Percentiles rank a stretch among this genome's conserved stretches.
Conservation (phyloP, 768 basidiomycete genomes). For the Suillus subluteus region DNA sequence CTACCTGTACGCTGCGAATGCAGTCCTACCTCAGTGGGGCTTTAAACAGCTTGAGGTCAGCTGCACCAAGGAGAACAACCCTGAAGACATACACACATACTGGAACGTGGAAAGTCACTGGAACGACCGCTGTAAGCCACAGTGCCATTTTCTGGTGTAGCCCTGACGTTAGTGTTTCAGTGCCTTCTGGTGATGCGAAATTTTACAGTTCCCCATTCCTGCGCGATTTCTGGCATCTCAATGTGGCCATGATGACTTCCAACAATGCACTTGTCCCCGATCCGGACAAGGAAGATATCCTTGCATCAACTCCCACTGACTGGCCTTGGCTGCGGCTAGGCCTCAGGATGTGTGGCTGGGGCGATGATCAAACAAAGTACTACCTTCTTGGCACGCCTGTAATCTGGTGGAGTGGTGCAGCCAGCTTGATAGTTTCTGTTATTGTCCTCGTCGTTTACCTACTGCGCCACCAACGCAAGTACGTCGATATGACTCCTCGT, state of each 20-base stretch:
- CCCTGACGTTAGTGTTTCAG: slow-evolving; percentile 41
- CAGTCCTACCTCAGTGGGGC: slow-evolving; percentile 94
- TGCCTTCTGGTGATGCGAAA: slow-evolving; percentile 82
- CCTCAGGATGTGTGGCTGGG: slow-evolving; percentile 98
- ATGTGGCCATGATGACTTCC: slow-evolving; percentile 99
- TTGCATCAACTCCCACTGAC: slow-evolving; percentile 89
- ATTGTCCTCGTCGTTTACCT: slow-evolving; percentile 68
- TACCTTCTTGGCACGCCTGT: slow-evolving; percentile 93
- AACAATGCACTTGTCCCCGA: slow-evolving; percentile 98
- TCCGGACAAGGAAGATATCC: slow-evolving; percentile 97
- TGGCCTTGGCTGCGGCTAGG: slow-evolving; percentile 94
- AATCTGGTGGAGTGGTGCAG: slow-evolving; percentile 85
- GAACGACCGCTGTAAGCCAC: slow-evolving; percentile 86
- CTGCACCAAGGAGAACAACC: slow-evolving; percentile 88
- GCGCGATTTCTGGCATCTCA: slow-evolving; percentile 97
- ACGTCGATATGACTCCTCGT: slow-evolving; percentile 89
- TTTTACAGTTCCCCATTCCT: slow-evolving; percentile 91
- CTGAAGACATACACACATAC: slow-evolving; percentile 80
- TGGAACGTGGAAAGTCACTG: slow-evolving; percentile 99
- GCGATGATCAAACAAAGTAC: slow-evolving; percentile 83
- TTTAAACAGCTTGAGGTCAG: slow-evolving; percentile 98
- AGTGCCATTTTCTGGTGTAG: slow-evolving; percentile 5
- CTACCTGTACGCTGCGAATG: slow-evolving; percentile 88
- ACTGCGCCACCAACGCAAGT: slow-evolving; percentile 84
- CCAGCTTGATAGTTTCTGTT: slow-evolving; percentile 62